A percentile compares a stretch with the other conserved stretches of the same genome.
Conservation (phyloP, 768 basidiomycete species). For the Tylopilus plumbeoviolaceoides region DNA sequence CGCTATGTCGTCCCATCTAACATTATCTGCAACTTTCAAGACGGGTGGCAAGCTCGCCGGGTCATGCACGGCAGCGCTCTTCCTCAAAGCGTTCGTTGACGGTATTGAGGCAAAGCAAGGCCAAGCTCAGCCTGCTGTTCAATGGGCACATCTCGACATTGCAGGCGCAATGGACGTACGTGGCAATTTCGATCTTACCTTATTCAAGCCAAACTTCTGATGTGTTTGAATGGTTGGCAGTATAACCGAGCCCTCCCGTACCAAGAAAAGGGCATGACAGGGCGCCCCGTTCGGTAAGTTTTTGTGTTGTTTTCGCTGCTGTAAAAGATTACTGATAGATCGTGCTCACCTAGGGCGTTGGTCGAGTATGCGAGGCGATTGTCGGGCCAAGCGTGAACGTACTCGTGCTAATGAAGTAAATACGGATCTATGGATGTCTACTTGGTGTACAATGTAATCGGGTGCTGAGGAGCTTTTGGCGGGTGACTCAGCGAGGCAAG, state of each 20-base stretch:
- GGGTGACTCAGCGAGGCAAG: too few species aligned
- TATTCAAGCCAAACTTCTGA: not conserved
- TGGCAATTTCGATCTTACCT: slow-evolving; percentile 11
- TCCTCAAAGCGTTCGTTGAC: slow-evolving; percentile 79
- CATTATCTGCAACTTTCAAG: slow-evolving; percentile 30
- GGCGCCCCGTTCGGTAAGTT: slow-evolving; percentile 71
- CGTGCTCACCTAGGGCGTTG: slow-evolving; percentile 22
- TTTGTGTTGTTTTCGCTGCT: not conserved
- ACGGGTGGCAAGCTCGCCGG: slow-evolving; percentile 72
- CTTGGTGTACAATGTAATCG: too few species aligned
- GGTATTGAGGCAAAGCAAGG: slow-evolving; percentile 65
- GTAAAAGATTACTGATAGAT: not conserved
- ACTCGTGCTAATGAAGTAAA: slow-evolving; percentile 6
- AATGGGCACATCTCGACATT: slow-evolving; percentile 89
- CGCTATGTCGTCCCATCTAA: not conserved
- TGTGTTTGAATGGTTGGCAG: slow-evolving; percentile 21
- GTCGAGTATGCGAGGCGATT: slow-evolving; percentile 32
- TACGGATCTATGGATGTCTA: not conserved
- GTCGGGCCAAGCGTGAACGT: slow-evolving; percentile 15
- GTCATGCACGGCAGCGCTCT: slow-evolving; percentile 77
- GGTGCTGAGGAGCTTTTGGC: too few species aligned
- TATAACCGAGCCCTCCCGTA: slow-evolving; percentile 55
- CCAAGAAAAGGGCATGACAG: slow-evolving; percentile 74
- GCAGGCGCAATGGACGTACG: slow-evolving; percentile 71
- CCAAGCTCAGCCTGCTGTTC: slow-evolving; percentile 46